Percentiles rank a stretch among this genome's conserved stretches.
These are phyloP conservation scores for Plasmodium gonderi DNA, from an alignment of 169 alveolate genomes.

Conservation along the genomic window DNA sequence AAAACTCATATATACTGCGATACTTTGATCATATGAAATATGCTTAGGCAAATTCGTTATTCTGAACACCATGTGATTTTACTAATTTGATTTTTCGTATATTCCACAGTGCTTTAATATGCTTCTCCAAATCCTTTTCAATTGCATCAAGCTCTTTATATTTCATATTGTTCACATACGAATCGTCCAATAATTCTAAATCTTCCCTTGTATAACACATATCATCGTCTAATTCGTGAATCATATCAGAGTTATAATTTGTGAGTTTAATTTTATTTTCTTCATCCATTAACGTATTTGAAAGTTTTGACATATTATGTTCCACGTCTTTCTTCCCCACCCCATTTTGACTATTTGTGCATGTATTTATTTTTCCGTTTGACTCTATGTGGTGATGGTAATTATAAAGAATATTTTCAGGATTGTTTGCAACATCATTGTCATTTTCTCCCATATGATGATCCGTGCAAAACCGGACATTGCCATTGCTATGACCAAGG, in stretches of 20 bases:
- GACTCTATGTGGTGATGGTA: too few species aligned
- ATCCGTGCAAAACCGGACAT: neutral
- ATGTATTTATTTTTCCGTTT: too few species aligned
- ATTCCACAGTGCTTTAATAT: conserved; percentile 71
- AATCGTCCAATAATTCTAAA: conserved; percentile 9
- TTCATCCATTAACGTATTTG: neutral
- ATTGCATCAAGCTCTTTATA: conserved; percentile 67
- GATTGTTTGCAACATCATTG: too few species aligned
- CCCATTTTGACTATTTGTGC: neutral
- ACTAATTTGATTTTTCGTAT: conserved; percentile 44
- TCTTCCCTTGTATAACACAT: conserved; percentile 1
- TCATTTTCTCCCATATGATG: too few species aligned
- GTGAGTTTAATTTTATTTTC: neutral
- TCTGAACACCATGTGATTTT: neutral
- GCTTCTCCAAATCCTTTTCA: conserved; percentile 68
- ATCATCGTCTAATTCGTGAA: neutral
- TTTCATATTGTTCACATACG: conserved; percentile 54
- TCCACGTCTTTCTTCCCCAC: too few species aligned
- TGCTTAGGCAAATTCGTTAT: neutral
- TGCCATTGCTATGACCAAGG: neutral
- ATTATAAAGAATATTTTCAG: too few species aligned
- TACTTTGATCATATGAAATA: neutral
- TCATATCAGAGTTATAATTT: neutral
- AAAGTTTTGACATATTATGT: neutral
- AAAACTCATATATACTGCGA: neutral